Evolutionary conservation across 805 yeast genomes (phyloP), one percentile per base, ranked within the genome.

Genomic region (Metschnikowia santaceciliae): DNA sequence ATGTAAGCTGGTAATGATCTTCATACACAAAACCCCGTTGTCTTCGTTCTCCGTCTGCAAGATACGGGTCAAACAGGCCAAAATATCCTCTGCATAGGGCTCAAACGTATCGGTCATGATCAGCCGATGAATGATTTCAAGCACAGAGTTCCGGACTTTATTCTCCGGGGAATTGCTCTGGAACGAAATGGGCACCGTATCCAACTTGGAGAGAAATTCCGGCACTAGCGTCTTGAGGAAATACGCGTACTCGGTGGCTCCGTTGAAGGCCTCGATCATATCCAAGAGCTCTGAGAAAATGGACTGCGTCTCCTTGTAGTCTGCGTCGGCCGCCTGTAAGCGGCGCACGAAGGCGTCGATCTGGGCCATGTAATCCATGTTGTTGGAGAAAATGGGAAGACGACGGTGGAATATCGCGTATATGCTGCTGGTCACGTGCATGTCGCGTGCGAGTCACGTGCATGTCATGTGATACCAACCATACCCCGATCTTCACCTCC

Each of bases 11-110:
- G 97, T 89, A 46, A 91, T 77, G 49, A 90, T 84, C 64, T 89
- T 90, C 86, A 94, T 83, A 66, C 96, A 86, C 47, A 90, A 75
- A 0, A 90, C 89, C 46, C 98, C 98, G 65, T 94, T 94, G 54
- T 91, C 97, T 67, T 95, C 99, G 65, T 94, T 94, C 62, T 95
- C 99, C 14, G 71, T 75, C 17, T 79, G 81, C 52, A 92, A 72
- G 13, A 86, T 71, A 20, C 72, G 66, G 59, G 84, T 81, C 48
- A 92, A 70, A 8, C 76, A 70, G 34, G 80, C 84, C 60, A 88
- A 71, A 17, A 90, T 76, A 35, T 75, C 75, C 33, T 71, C 70
- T 0, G 91, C 83, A 64, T 83, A 83, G 0, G 87, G 87, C 62
- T 84, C 86, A 61, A 90, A 82, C 2, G 85, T 78, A 34, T 90